Evolutionary conservation across 441 rosid genomes (phyloP).

Genomic region (Codiaeum variegatum): DNA sequence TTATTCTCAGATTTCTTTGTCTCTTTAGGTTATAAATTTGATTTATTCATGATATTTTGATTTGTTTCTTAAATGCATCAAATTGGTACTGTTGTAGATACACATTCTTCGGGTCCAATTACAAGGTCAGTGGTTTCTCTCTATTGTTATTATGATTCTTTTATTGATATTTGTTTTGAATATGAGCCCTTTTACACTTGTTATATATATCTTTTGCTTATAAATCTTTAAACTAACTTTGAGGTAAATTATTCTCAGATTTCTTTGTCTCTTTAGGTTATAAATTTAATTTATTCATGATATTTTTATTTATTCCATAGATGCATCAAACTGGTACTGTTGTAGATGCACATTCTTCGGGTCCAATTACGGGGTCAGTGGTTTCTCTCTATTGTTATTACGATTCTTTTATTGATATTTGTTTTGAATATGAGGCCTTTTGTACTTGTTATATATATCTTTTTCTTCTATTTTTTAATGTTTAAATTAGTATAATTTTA

Average conservation of each 20-base stretch:
- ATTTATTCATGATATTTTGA: too few species aligned
- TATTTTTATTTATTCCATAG: too few species aligned
- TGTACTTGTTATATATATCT: neutral
- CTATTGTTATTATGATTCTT: neutral
- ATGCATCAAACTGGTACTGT: slow-evolving; percentile 10
- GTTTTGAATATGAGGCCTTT: neutral
- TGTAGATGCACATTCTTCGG: neutral
- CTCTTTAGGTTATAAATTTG: too few species aligned
- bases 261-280: too few species aligned
- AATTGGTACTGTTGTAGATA: slow-evolving; percentile 1
- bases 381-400: slow-evolving; percentile 3
- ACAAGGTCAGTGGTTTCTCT: slow-evolving; percentile 23
- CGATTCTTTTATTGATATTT: neutral
- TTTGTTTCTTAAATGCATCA: too few species aligned
- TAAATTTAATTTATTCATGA: too few species aligned
- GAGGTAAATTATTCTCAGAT: too few species aligned
- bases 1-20: too few species aligned
- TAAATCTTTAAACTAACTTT: neutral
- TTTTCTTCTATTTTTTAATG: neutral
- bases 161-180: neutral
- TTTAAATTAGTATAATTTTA: neutral
- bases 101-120: slow-evolving; percentile 10
- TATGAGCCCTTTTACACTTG: neutral
- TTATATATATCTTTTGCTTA: neutral
- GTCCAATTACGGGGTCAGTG: slow-evolving; percentile 24